Conservation (phyloP, 805 yeast species). For the Blastobotrys chiropterorum region DNA sequence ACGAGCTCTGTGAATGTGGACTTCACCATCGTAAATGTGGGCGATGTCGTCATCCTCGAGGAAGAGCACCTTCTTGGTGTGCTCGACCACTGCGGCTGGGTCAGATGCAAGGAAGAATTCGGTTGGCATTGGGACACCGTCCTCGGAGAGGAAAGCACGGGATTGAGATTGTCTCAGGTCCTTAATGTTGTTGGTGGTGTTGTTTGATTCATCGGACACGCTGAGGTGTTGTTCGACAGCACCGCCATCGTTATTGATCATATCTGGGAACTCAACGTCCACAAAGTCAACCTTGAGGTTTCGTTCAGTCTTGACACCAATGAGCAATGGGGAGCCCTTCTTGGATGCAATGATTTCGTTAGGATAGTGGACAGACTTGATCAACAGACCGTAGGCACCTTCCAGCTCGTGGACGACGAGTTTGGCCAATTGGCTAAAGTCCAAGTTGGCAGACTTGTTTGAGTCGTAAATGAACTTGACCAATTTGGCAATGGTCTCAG, state of each 20-base stretch:
- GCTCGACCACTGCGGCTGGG: slow-evolving; percentile 93
- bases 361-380: slow-evolving; percentile 87
- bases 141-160: slow-evolving; percentile 93
- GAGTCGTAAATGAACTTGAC: slow-evolving; percentile 86
- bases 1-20: slow-evolving; percentile 95
- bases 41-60: slow-evolving; percentile 98
- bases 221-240: slow-evolving; percentile 13
- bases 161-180: slow-evolving; percentile 85
- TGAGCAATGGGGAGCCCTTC: slow-evolving; percentile 94
- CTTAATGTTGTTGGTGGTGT: slow-evolving; percentile 8
- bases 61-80: slow-evolving; percentile 93
- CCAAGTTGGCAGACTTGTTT: slow-evolving; percentile 65
- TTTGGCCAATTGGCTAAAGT: slow-evolving; percentile 87
- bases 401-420: slow-evolving; percentile 88
- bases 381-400: slow-evolving; percentile 95
- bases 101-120: slow-evolving; percentile 96
- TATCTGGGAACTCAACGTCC: slow-evolving; percentile 92
- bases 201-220: slow-evolving; percentile 9
- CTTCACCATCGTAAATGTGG: slow-evolving; percentile 95
- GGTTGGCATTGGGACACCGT: slow-evolving; percentile 85
- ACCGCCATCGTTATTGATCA: slow-evolving; percentile 14
- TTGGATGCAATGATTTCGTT: slow-evolving; percentile 95
- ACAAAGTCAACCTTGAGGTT: slow-evolving; percentile 96
- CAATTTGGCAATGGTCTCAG: slow-evolving; percentile 95
- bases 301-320: slow-evolving; percentile 94